These are phyloP conservation scores for Nyctanthes arbortristis DNA, from an alignment of 257 asterid genomes.

Conservation along the genomic window DNA sequence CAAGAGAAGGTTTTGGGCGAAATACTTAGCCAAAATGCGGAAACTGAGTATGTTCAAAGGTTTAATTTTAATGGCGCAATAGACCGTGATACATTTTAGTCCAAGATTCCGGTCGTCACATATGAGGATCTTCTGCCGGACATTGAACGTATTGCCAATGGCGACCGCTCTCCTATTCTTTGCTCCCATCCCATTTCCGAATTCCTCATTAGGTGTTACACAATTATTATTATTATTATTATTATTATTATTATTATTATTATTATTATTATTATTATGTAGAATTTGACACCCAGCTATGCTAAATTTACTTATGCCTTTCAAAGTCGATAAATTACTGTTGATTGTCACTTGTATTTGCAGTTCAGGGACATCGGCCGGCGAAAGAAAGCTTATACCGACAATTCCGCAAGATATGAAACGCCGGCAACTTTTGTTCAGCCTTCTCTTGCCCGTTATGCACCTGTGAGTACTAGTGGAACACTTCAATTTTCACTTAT, in stretches of 20 bases:
- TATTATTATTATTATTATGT: background rate
- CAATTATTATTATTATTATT: too few relatives aligned
- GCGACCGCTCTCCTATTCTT: slow-evolving; percentile 71
- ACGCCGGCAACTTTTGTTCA: slow-evolving; percentile 67
- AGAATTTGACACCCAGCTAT: background rate
- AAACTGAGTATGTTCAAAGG: slow-evolving; percentile 57
- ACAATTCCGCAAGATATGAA: slow-evolving; percentile 70
- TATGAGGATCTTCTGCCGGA: slow-evolving; percentile 79
- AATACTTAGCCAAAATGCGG: slow-evolving; percentile 56
- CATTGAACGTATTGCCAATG: slow-evolving; percentile 75
- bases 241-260: too few relatives aligned
- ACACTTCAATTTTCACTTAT: background rate
- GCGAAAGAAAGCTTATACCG: slow-evolving; percentile 90
- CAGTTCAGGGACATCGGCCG: slow-evolving; percentile 91
- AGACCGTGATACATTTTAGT: slow-evolving; percentile 63
- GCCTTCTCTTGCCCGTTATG: slow-evolving; percentile 89
- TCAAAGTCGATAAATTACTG: too few relatives aligned
- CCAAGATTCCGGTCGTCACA: slow-evolving; percentile 59
- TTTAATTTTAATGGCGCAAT: slow-evolving; percentile 54
- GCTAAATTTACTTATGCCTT: too few relatives aligned
- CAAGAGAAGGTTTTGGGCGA: slow-evolving; percentile 63
- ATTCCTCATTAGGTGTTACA: slow-evolving; percentile 72
- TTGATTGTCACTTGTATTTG: slow-evolving; percentile 1
- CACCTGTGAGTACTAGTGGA: slow-evolving; percentile 49
- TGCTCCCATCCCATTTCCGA: slow-evolving; percentile 75